These are phyloP conservation scores for Xylaria sp. DNA, from an alignment of 495 filamentous ascomycete species.

Conservation along the genomic window DNA sequence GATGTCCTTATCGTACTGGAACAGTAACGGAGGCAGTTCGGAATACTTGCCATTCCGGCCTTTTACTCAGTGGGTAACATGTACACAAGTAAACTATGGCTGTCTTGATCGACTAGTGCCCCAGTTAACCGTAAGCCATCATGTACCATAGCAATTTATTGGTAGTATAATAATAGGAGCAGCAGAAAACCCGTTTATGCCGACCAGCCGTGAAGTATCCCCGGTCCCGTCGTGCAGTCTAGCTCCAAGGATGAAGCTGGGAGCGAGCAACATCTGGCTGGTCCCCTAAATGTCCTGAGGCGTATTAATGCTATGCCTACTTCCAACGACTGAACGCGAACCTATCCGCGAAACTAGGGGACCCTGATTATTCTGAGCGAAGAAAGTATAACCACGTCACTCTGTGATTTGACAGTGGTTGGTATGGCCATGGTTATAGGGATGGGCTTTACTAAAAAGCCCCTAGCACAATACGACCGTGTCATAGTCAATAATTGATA, in stretches of 20 bases:
- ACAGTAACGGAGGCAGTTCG: background rate
- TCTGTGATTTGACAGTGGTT: background rate
- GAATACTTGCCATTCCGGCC: background rate
- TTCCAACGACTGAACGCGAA: background rate
- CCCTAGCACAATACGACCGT: slow-evolving; percentile 9
- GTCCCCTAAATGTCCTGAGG: background rate
- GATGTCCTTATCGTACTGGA: background rate
- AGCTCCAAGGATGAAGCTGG: slow-evolving; percentile 4
- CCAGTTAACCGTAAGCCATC: too few relatives aligned
- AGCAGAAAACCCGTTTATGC: slow-evolving; percentile 5
- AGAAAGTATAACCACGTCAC: slow-evolving; percentile 15
- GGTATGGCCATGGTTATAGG: background rate
- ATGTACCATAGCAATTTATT: background rate
- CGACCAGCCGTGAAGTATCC: background rate
- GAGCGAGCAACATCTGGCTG: background rate
- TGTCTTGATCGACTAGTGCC: background rate
- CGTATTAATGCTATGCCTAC: background rate
- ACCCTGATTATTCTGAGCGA: slow-evolving; percentile 19
- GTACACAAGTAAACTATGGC: background rate
- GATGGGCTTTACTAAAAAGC: slow-evolving; percentile 5
- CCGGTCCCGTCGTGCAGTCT: background rate
- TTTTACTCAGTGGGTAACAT: background rate
- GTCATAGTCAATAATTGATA: slow-evolving; percentile 8
- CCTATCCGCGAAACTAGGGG: background rate
- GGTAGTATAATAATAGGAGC: background rate